Percentiles rank a stretch among this genome's conserved stretches.
Evolutionary conservation across 1,284 basidiomycete species (phyloP).

Genomic region (Termitomyces sp.): DNA sequence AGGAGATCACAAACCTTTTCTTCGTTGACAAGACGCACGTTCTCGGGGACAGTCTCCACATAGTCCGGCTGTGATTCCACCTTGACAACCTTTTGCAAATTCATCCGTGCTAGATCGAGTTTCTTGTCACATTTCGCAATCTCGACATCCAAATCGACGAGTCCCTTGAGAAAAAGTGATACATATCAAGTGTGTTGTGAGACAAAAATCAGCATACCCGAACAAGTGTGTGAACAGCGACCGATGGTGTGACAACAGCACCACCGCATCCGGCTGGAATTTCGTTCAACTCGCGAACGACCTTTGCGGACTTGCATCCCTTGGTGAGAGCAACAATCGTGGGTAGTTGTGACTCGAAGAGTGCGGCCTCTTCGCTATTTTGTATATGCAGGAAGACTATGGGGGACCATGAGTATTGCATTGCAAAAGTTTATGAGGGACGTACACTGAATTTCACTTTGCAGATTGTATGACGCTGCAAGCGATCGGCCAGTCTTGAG

Average conservation of each 20-base stretch:
- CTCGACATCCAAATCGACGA: slow-evolving; percentile 81
- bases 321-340: slow-evolving; percentile 87
- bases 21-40: slow-evolving; percentile 69
- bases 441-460: slow-evolving; percentile 81
- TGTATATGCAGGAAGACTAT: slow-evolving; percentile 80
- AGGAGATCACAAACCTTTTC: slow-evolving; percentile 61
- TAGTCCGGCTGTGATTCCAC: slow-evolving; percentile 75
- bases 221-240: slow-evolving; percentile 81
- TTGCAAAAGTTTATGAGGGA: slow-evolving; percentile 5
- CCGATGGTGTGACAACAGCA: slow-evolving; percentile 69
- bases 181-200: not conserved
- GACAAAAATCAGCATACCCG: slow-evolving; percentile 45
- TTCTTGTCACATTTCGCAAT: slow-evolving; percentile 88
- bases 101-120: slow-evolving; percentile 62
- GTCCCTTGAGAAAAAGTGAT: slow-evolving; percentile 48
- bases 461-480: slow-evolving; percentile 88
- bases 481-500: slow-evolving; percentile 82
- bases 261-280: slow-evolving; percentile 90
- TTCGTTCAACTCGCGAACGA: slow-evolving; percentile 53
- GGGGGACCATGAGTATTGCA: slow-evolving; percentile 7
- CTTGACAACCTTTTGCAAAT: slow-evolving; percentile 74
- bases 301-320: slow-evolving; percentile 72
- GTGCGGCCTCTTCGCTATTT: slow-evolving; percentile 52
- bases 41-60: slow-evolving; percentile 70
- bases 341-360: slow-evolving; percentile 68